Conservation (phyloP, 352 stramenopile genomes). For the Globisporangium rhizosaccharum region DNA sequence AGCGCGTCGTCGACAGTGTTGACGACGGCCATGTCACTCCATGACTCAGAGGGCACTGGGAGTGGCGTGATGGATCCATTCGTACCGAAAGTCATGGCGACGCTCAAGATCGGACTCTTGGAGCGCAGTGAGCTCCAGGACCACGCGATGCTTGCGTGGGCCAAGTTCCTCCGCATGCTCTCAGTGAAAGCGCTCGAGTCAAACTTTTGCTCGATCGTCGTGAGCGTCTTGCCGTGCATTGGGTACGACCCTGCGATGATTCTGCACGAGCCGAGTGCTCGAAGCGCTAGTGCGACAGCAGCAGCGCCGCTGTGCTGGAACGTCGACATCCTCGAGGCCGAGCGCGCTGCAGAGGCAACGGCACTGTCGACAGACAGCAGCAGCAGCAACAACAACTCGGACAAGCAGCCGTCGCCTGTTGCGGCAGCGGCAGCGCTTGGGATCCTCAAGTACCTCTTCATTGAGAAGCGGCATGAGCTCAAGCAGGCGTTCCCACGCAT, state of each 20-base stretch:
- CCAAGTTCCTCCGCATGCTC: slow-evolving; percentile 75
- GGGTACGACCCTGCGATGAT: slow-evolving; percentile 35
- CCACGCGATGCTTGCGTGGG: slow-evolving; percentile 65
- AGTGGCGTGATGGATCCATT: slow-evolving; percentile 67
- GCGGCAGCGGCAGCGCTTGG: slow-evolving; percentile 18
- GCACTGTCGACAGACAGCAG: background rate
- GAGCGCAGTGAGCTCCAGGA: slow-evolving; percentile 44
- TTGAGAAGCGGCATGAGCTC: slow-evolving; percentile 58
- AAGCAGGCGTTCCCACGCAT: slow-evolving; percentile 63
- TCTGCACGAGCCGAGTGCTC: slow-evolving; percentile 24
- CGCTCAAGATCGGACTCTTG: slow-evolving; percentile 68
- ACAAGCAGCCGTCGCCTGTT: background rate
- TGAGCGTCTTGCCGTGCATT: slow-evolving; percentile 80
- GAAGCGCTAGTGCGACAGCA: too few species aligned
- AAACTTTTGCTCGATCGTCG: slow-evolving; percentile 85
- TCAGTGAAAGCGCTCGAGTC: slow-evolving; percentile 71
- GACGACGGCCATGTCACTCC: background rate
- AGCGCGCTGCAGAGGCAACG: too few species aligned
- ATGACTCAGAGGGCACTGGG: slow-evolving; percentile 22
- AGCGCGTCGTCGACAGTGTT: slow-evolving; percentile 5
- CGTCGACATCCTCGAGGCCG: slow-evolving; percentile 31
- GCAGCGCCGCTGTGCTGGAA: slow-evolving; percentile 27
- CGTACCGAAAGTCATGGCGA: slow-evolving; percentile 88
- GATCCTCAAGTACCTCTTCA: slow-evolving; percentile 67
- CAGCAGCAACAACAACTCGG: background rate